phyloP scores from a whole-genome alignment of 169 alveolate genomes.

The Fabrea salina region DNA sequence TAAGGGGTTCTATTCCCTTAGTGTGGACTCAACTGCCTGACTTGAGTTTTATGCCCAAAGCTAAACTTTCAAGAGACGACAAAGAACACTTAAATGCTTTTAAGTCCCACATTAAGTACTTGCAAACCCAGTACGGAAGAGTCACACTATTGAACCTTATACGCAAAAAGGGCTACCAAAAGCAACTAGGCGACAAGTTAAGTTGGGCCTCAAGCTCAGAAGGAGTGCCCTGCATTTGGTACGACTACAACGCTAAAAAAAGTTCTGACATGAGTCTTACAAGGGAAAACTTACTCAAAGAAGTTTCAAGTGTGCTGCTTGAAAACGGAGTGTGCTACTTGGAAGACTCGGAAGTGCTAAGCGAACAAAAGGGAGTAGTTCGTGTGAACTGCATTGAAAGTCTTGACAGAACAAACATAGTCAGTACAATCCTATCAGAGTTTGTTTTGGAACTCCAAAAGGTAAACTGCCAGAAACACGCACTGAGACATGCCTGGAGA shows the following conservation, averaged over 20 bases:
- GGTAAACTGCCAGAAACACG: too few relatives aligned
- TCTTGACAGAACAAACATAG: constrained; percentile 95
- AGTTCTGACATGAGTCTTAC: constrained; percentile 83
- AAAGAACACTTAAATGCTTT: too few relatives aligned
- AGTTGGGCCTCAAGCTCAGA: constrained; percentile 28
- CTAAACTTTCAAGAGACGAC: neutral
- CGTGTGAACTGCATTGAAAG: constrained; percentile 97
- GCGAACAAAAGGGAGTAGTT: constrained; percentile 89
- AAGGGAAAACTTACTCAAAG: constrained; percentile 62
- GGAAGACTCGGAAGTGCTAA: constrained; percentile 29
- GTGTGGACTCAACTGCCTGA: constrained; percentile 95
- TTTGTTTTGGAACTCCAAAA: too few relatives aligned
- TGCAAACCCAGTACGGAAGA: constrained; percentile 53
- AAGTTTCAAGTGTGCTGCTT: constrained; percentile 1
- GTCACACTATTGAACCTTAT: constrained; percentile 76
- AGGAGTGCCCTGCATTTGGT: constrained; percentile 80
- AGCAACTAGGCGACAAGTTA: constrained; percentile 52
- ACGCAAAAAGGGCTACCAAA: constrained; percentile 78
- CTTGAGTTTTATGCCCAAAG: constrained; percentile 47
- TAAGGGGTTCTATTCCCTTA: constrained; percentile 96
- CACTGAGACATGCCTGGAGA: too few relatives aligned
- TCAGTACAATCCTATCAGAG: too few relatives aligned
- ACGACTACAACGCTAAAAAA: constrained; percentile 89
- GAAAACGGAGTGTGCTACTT: neutral
- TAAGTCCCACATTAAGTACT: constrained; percentile 66